Evolutionary conservation across 2,329 filamentous ascomycete genomes (phyloP).

Genomic region (Ophiostoma ips): DNA sequence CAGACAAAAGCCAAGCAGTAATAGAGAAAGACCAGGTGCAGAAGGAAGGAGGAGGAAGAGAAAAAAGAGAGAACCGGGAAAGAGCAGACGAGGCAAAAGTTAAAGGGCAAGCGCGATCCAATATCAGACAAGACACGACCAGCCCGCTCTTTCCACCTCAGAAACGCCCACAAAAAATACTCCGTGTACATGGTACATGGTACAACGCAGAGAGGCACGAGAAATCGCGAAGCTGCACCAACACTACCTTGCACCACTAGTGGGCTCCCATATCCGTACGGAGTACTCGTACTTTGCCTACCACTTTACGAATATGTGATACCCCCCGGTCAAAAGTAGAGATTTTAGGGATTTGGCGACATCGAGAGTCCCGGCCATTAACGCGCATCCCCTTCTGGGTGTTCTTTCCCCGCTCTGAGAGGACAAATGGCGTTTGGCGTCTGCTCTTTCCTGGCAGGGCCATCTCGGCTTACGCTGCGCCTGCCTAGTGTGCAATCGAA

Average conservation of each 20-base stretch:
- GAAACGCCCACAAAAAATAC: conserved; percentile 12
- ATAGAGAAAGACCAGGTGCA: neutral
- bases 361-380: neutral
- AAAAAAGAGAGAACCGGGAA: neutral
- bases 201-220: neutral
- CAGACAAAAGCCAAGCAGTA: neutral
- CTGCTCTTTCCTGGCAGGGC: neutral
- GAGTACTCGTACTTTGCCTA: conserved; percentile 3
- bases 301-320: neutral
- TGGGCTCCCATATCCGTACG: conserved; percentile 11
- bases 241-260: neutral
- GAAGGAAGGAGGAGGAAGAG: neutral
- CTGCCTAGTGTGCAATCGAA: neutral
- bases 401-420: neutral
- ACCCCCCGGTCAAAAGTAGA: neutral
- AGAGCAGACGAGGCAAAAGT: conserved; percentile 1
- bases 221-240: too few species aligned
- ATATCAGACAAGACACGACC: conserved; percentile 12
- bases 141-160: conserved; percentile 1
- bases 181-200: conserved; percentile 12
- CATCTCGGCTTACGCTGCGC: neutral
- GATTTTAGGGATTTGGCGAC: neutral
- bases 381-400: neutral
- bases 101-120: conserved; percentile 5
- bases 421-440: neutral